Percentiles rank a stretch among this genome's conserved stretches.
phyloP scores from a whole-genome alignment of 108 stramenopile genomes.

The Cylindrotheca closterium region DNA sequence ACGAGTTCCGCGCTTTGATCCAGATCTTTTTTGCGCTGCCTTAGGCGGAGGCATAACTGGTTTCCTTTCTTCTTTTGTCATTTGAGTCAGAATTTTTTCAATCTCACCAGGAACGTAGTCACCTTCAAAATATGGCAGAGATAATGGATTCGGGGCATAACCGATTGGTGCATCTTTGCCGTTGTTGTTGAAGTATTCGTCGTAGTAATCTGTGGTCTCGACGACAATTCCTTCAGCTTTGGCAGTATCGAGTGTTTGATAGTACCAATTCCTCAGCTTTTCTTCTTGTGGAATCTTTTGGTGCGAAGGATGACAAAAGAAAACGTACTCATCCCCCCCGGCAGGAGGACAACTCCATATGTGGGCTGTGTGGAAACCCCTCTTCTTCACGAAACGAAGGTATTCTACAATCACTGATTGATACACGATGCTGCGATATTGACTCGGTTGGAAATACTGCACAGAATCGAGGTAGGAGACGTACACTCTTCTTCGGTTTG shows the following conservation, averaged over 20 bases:
- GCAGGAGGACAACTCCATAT: slow-evolving; percentile 98
- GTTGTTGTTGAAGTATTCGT: slow-evolving; percentile 80
- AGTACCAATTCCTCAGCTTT: slow-evolving; percentile 90
- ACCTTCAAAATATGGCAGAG: slow-evolving; percentile 93
- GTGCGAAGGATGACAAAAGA: slow-evolving; percentile 80
- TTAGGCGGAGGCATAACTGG: slow-evolving; percentile 16
- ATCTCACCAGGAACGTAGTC: slow-evolving; percentile 95
- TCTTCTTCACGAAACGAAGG: slow-evolving; percentile 88
- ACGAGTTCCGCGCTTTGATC: slow-evolving; percentile 53
- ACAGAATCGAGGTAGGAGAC: slow-evolving; percentile 97
- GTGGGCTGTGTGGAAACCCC: slow-evolving; percentile 96
- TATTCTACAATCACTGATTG: slow-evolving; percentile 90
- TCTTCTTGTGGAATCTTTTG: slow-evolving; percentile 87
- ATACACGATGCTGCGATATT: slow-evolving; percentile 85
- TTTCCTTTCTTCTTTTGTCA: slow-evolving; percentile 46
- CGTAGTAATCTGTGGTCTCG: slow-evolving; percentile 70
- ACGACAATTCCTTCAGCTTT: slow-evolving; percentile 75
- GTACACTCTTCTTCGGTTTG: slow-evolving; percentile 93
- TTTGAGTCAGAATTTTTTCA: slow-evolving; percentile 84
- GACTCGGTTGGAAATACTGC: slow-evolving; percentile 83
- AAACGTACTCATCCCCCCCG: slow-evolving; percentile 96
- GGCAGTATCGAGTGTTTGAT: slow-evolving; percentile 81
- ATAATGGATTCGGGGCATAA: slow-evolving; percentile 43
- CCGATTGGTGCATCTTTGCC: slow-evolving; percentile 34
- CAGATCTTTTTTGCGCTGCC: slow-evolving; percentile 36